Percentiles rank a stretch among this genome's conserved stretches.
Evolutionary conservation across 2,329 filamentous ascomycete species (phyloP).

Genomic region (Grosmannia huntii): DNA sequence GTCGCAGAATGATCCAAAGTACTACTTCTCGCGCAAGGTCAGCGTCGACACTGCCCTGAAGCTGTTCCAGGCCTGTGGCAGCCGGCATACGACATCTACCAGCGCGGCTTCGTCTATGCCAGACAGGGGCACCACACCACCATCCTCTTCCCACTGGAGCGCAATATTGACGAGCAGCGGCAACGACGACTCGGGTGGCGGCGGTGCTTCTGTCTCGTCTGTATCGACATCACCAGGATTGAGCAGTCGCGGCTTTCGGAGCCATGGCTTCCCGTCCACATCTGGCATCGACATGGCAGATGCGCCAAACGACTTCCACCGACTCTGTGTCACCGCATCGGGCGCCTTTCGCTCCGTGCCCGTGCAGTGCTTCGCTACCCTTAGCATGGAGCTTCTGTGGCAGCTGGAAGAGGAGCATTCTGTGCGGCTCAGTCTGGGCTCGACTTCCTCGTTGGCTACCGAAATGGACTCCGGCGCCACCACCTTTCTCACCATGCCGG

Average conservation of each 20-base stretch:
- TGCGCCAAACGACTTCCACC: slow-evolving; percentile 21
- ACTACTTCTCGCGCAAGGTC: slow-evolving; percentile 40
- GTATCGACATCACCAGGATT: neutral
- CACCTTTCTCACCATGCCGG: slow-evolving; percentile 9
- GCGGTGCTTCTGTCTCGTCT: neutral
- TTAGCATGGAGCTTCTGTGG: slow-evolving; percentile 33
- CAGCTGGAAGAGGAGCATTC: slow-evolving; percentile 28
- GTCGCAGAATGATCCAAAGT: slow-evolving; percentile 31
- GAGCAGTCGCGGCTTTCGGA: neutral
- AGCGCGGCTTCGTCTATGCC: neutral
- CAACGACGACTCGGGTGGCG: too few species aligned
- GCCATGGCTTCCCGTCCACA: neutral
- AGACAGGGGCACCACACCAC: neutral
- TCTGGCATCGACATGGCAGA: slow-evolving; percentile 5
- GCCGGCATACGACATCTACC: neutral
- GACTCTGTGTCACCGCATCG: slow-evolving; percentile 26
- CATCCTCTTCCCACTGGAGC: neutral
- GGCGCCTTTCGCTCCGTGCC: slow-evolving; percentile 30
- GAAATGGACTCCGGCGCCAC: neutral
- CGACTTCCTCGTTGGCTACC: neutral
- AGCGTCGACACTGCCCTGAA: slow-evolving; percentile 27
- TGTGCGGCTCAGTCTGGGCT: slow-evolving; percentile 12
- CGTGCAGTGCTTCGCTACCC: slow-evolving; percentile 25
- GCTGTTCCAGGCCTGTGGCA: slow-evolving; percentile 16
- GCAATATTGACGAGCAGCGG: neutral